A percentile compares a stretch with the other conserved stretches of the same genome.
phyloP scores from a whole-genome alignment of 768 basidiomycete species.

The Leccinum barrowsii region DNA sequence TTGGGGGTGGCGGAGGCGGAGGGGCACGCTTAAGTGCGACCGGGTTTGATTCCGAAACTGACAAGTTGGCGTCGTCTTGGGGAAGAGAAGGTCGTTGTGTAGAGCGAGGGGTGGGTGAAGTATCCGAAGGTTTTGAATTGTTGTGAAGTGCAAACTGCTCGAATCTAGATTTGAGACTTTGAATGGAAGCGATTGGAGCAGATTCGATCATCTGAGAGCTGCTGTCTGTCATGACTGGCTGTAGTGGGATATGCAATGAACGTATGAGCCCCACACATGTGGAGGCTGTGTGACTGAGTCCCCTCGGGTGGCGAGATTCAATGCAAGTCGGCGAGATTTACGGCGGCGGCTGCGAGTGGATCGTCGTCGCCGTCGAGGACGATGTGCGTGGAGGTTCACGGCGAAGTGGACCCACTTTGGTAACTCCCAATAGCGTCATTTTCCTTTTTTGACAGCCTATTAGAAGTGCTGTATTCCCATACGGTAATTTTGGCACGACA shows the following conservation, averaged over 20 bases:
- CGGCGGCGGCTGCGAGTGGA: background rate
- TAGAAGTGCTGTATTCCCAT: background rate
- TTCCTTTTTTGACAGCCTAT: conserved; percentile 5
- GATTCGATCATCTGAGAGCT: conserved; percentile 43
- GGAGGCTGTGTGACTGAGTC: conserved; percentile 2
- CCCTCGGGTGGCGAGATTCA: background rate
- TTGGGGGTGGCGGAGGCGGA: conserved; percentile 52
- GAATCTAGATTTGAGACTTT: conserved; percentile 65
- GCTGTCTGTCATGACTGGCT: conserved; percentile 15
- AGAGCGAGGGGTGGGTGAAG: conserved; percentile 36
- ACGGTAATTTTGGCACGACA: too few species aligned
- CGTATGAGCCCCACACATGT: conserved; percentile 1
- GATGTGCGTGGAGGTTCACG: background rate
- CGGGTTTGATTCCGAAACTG: conserved; percentile 50
- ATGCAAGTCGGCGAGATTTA: background rate
- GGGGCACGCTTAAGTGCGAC: conserved; percentile 46
- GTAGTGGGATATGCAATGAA: background rate
- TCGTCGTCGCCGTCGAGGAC: conserved; percentile 10
- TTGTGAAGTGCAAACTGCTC: conserved; percentile 58
- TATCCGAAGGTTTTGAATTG: conserved; percentile 24
- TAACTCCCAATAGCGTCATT: conserved; percentile 12
- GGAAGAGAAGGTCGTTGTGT: conserved; percentile 36
- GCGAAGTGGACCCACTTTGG: conserved; percentile 5
- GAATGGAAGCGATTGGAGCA: conserved; percentile 58
- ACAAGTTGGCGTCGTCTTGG: conserved; percentile 16